phyloP scores from a whole-genome alignment of 2,329 filamentous ascomycete genomes.

The Monilinia polystroma region DNA sequence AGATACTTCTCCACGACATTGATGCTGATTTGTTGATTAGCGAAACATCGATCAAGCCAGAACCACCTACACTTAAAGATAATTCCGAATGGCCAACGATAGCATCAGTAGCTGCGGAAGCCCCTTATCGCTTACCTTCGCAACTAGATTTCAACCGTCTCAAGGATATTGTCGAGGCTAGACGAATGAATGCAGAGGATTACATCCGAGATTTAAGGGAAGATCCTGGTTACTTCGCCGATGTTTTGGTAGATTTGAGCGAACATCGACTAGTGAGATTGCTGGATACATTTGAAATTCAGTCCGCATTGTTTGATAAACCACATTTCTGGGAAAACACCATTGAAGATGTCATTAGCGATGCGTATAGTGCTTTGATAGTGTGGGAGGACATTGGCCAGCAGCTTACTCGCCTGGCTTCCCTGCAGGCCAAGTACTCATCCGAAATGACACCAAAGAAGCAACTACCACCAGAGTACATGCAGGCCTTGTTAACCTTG shows the following conservation, averaged over 20 bases:
- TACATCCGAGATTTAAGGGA: conserved; percentile 51
- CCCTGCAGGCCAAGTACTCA: conserved; percentile 41
- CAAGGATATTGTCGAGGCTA: conserved; percentile 46
- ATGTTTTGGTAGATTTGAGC: neutral
- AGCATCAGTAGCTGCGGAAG: conserved; percentile 47
- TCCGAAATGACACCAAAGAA: conserved; percentile 38
- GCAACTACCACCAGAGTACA: conserved; percentile 44
- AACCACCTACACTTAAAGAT: conserved; percentile 42
- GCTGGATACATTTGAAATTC: conserved; percentile 42
- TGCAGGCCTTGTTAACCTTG: conserved; percentile 45
- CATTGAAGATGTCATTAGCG: conserved; percentile 39
- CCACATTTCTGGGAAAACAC: conserved; percentile 45
- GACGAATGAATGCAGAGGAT: conserved; percentile 48
- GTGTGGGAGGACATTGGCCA: conserved; percentile 27
- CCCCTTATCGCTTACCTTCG: conserved; percentile 52
- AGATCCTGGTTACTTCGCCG: conserved; percentile 4
- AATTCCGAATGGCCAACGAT: conserved; percentile 43
- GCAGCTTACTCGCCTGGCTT: conserved; percentile 33
- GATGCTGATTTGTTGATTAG: conserved; percentile 36
- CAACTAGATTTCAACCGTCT: conserved; percentile 49
- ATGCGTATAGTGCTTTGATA: conserved; percentile 36
- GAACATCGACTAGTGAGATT: conserved; percentile 50
- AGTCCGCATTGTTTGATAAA: conserved; percentile 28
- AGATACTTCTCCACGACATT: conserved; percentile 53
- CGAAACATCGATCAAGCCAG: conserved; percentile 41